Conservation (phyloP, 1,139 yeast species). For the Taiozyma onychis region DNA sequence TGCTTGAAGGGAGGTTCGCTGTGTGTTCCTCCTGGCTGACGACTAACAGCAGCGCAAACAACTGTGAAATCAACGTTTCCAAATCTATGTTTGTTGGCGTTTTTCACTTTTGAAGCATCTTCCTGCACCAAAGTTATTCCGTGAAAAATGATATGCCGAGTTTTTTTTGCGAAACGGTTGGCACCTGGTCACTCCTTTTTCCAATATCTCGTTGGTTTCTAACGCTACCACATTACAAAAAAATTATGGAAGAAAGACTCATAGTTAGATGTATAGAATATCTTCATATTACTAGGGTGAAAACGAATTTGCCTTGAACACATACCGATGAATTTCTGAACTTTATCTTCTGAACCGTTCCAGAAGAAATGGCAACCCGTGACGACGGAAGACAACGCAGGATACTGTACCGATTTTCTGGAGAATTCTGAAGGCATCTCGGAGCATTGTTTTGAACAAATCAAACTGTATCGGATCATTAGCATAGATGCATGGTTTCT, state of each 20-base stretch:
- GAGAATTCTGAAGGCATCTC: not conserved
- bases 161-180: not conserved
- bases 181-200: not conserved
- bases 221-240: not conserved
- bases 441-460: not conserved
- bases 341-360: not conserved
- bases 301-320: too few relatives aligned
- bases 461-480: not conserved
- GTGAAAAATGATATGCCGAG: not conserved
- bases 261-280: too few relatives aligned
- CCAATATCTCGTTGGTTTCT: not conserved
- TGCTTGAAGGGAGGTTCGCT: too few relatives aligned
- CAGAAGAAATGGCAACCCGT: not conserved
- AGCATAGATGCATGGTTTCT: not conserved
- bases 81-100: not conserved
- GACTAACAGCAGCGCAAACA: not conserved
- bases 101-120: not conserved
- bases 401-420: not conserved
- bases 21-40: not conserved
- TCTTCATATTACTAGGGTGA: not conserved
- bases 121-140: not conserved
- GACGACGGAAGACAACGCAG: not conserved
- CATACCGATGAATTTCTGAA: too few relatives aligned
- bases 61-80: too few relatives aligned
- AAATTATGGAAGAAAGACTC: too few relatives aligned